These are phyloP conservation scores for Neonectria hederae DNA, from an alignment of 2,329 filamentous ascomycete genomes.

Conservation along the genomic window DNA sequence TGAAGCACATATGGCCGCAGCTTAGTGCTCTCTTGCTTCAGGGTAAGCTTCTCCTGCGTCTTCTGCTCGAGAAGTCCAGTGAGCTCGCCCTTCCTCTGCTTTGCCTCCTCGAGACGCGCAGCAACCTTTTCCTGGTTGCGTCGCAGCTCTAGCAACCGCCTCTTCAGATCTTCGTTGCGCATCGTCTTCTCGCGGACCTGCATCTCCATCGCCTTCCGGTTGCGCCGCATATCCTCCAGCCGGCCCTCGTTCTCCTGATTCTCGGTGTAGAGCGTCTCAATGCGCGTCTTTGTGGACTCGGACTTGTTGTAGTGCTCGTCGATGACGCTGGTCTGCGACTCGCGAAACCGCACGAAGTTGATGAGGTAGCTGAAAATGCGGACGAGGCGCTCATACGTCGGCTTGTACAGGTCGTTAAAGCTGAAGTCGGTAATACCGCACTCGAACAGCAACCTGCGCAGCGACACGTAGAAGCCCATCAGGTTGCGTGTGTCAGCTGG, in stretches of 20 bases:
- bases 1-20: constrained; percentile 92
- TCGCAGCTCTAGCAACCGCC: constrained; percentile 80
- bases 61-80: constrained; percentile 77
- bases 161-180: constrained; percentile 88
- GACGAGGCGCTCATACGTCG: constrained; percentile 87
- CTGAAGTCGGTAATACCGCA: constrained; percentile 95
- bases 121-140: constrained; percentile 85
- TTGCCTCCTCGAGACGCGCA: constrained; percentile 82
- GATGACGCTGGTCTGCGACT: constrained; percentile 88
- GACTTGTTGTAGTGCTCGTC: constrained; percentile 94
- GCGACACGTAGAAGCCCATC: constrained; percentile 92
- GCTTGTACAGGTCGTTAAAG: constrained; percentile 90
- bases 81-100: constrained; percentile 80
- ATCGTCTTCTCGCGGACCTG: constrained; percentile 85
- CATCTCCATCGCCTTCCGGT: constrained; percentile 81
- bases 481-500: constrained; percentile 90
- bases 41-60: constrained; percentile 72
- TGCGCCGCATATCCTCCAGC: constrained; percentile 81
- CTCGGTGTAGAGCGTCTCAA: constrained; percentile 84
- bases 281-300: constrained; percentile 84
- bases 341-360: constrained; percentile 97
- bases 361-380: constrained; percentile 98
- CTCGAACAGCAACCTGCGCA: constrained; percentile 82
- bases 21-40: constrained; percentile 88
- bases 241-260: constrained; percentile 88